phyloP scores from a whole-genome alignment of 192 early-diverging fungal genomes.

The Backusella luteola region DNA sequence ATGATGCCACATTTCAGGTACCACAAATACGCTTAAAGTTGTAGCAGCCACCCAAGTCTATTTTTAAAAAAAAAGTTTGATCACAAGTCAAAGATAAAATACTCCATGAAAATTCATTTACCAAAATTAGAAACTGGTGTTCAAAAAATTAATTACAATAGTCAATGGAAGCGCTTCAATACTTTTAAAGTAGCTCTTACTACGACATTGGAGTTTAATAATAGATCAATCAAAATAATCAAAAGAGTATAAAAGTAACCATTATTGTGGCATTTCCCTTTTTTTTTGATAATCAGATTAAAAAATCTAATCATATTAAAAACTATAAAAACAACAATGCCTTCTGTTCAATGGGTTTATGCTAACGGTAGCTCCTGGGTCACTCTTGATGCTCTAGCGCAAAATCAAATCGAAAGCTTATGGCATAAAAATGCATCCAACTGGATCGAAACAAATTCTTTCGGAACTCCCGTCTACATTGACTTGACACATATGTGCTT shows the following conservation, averaged over 20 bases:
- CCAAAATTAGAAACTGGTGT: not conserved
- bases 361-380: conserved; percentile 7
- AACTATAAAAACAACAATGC: not conserved
- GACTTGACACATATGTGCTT: conserved; percentile 2
- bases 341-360: conserved; percentile 10
- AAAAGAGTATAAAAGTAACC: not conserved
- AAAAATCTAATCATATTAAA: not conserved
- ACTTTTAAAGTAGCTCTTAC: not conserved
- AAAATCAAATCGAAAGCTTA: conserved; percentile 2
- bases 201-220: not conserved
- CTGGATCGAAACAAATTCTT: not conserved
- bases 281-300: not conserved
- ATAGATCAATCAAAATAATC: not conserved
- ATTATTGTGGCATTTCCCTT: not conserved
- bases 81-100: not conserved
- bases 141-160: not conserved
- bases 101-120: not conserved
- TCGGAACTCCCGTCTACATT: not conserved
- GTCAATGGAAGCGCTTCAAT: not conserved
- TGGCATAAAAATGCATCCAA: not conserved
- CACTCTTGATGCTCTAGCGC: not conserved
- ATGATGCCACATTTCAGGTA: not conserved
- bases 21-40: not conserved
- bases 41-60: not conserved
- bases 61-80: not conserved